phyloP scores from a whole-genome alignment of 2,329 filamentous ascomycete species.

The Diplocarpon rosae region DNA sequence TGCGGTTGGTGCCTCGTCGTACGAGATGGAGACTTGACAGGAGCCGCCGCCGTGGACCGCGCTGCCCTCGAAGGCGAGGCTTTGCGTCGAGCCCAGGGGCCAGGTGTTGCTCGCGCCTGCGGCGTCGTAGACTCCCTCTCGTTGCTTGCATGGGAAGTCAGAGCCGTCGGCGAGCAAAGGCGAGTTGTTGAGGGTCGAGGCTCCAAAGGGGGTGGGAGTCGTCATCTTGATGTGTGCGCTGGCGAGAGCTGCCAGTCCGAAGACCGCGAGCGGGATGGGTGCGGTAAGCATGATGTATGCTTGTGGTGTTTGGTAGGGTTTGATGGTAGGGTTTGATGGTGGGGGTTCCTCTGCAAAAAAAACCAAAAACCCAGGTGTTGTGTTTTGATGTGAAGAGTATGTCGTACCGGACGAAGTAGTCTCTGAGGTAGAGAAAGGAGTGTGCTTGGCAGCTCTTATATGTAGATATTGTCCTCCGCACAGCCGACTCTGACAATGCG shows the following conservation, averaged over 20 bases:
- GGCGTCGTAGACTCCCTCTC: constrained; percentile 35
- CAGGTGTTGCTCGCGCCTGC: constrained; percentile 45
- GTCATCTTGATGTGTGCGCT: constrained; percentile 69
- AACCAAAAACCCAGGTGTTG: too few relatives aligned
- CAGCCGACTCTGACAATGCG: too few relatives aligned
- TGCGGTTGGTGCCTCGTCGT: constrained; percentile 57
- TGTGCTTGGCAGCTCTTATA: constrained; percentile 2
- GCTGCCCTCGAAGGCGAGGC: constrained; percentile 55
- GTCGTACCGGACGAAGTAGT: constrained; percentile 21
- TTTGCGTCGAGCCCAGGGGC: constrained; percentile 48
- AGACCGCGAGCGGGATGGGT: constrained; percentile 37
- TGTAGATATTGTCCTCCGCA: neutral
- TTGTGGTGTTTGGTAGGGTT: too few relatives aligned
- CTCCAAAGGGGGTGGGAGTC: constrained; percentile 52
- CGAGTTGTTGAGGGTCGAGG: constrained; percentile 41
- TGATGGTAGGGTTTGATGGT: too few relatives aligned
- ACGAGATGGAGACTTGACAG: constrained; percentile 81
- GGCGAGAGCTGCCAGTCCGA: constrained; percentile 46
- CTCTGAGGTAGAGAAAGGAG: constrained; percentile 7
- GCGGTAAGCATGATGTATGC: constrained; percentile 38
- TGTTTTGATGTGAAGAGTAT: too few relatives aligned
- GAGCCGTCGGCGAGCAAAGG: constrained; percentile 50
- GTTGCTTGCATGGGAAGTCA: constrained; percentile 76
- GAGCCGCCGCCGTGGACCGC: constrained; percentile 86
- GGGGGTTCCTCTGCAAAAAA: too few relatives aligned